phyloP scores from a whole-genome alignment of 495 filamentous ascomycete genomes.

The Cercophora sp. region DNA sequence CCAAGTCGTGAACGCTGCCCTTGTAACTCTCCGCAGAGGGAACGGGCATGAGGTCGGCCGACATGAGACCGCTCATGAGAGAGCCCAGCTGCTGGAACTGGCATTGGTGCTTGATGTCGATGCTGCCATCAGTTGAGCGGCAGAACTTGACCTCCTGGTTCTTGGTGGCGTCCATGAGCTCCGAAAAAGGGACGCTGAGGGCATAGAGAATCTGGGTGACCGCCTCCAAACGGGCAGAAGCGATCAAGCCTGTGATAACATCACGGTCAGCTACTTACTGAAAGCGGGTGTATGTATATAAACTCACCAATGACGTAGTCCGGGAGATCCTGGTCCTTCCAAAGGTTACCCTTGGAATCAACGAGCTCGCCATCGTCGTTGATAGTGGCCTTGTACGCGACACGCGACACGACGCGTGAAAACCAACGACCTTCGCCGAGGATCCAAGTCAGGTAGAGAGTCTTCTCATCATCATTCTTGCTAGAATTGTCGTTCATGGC shows the following conservation, averaged over 20 bases:
- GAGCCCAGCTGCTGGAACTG: slow-evolving; percentile 22
- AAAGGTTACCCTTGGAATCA: slow-evolving; percentile 9
- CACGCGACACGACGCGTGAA: slow-evolving; percentile 3
- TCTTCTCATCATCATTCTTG: slow-evolving; percentile 16
- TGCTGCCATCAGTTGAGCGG: slow-evolving; percentile 6
- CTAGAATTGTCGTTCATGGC: slow-evolving; percentile 2
- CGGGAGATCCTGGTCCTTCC: slow-evolving; percentile 16
- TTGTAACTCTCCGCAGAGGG: slow-evolving; percentile 8
- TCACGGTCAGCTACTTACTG: neutral
- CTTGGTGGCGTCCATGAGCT: slow-evolving; percentile 7
- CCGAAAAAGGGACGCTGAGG: neutral
- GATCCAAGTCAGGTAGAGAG: slow-evolving; percentile 19
- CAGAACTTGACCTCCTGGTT: slow-evolving; percentile 10
- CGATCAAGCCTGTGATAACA: slow-evolving; percentile 13
- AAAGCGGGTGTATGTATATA: neutral
- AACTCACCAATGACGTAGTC: slow-evolving; percentile 13
- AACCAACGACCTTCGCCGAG: slow-evolving; percentile 21
- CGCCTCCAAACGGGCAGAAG: neutral
- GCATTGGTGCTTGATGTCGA: slow-evolving; percentile 14
- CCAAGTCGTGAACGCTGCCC: slow-evolving; percentile 12
- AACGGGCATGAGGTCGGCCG: slow-evolving; percentile 9
- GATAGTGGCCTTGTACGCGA: slow-evolving; percentile 16
- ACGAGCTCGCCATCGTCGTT: slow-evolving; percentile 6
- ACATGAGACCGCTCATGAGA: slow-evolving; percentile 9
- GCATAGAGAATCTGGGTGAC: slow-evolving; percentile 4